A percentile compares a stretch with the other conserved stretches of the same genome.
Evolutionary conservation across 164 flowering plant species (phyloP).

Genomic region (Platanus orientalis): DNA sequence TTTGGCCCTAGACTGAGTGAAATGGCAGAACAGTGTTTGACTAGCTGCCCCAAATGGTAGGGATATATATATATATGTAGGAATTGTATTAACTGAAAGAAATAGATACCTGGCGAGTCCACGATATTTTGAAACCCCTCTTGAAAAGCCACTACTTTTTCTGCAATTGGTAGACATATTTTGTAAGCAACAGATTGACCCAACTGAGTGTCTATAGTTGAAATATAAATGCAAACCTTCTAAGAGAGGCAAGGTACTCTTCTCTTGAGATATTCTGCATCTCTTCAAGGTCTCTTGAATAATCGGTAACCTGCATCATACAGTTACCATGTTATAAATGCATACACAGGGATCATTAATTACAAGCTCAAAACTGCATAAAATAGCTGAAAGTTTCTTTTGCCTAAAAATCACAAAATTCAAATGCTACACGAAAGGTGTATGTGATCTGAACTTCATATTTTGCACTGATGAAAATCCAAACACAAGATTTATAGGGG

Average conservation of each 20-base stretch:
- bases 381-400: too few relatives aligned
- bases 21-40: too few relatives aligned
- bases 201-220: constrained; percentile 5
- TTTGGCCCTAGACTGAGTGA: too few relatives aligned
- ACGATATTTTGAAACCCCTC: constrained; percentile 91
- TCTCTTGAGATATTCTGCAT: constrained; percentile 95
- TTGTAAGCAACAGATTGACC: constrained; percentile 14
- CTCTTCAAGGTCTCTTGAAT: constrained; percentile 94
- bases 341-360: background rate
- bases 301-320: constrained; percentile 80
- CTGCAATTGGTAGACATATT: constrained; percentile 41
- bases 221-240: constrained; percentile 68
- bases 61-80: too few relatives aligned
- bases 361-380: constrained; percentile 1
- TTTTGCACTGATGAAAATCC: background rate
- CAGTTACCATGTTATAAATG: constrained; percentile 2
- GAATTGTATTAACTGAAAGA: background rate
- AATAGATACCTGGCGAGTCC: constrained; percentile 81
- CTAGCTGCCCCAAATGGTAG: too few relatives aligned
- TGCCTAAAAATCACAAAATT: background rate
- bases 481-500: too few relatives aligned
- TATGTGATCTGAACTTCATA: background rate
- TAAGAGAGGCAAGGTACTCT: constrained; percentile 92
- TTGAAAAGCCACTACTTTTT: constrained; percentile 96
- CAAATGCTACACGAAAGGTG: background rate